Evolutionary conservation across 441 rosid species (phyloP).

Genomic region (Corymbia citriodora): DNA sequence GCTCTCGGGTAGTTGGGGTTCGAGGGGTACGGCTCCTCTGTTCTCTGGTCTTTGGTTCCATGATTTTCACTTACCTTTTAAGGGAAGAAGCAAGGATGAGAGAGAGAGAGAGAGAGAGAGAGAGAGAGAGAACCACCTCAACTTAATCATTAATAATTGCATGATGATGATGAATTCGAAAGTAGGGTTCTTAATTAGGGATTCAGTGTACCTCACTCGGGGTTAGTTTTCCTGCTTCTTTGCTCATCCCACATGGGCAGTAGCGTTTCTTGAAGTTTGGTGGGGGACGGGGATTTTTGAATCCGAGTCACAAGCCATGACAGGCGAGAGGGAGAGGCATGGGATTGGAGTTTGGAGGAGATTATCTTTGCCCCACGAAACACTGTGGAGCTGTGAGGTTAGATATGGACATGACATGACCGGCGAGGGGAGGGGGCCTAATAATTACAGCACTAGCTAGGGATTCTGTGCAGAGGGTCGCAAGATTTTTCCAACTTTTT

Average conservation of each 20-base stretch:
- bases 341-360: neutral
- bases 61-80: constrained; percentile 27
- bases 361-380: neutral
- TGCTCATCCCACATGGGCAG: neutral
- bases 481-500: neutral
- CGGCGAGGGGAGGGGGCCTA: neutral
- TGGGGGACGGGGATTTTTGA: neutral
- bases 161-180: neutral
- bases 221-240: neutral
- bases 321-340: neutral
- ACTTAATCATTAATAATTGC: neutral
- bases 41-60: neutral
- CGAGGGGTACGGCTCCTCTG: neutral
- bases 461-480: neutral
- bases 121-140: neutral
- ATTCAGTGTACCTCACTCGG: neutral
- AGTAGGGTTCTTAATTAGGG: neutral
- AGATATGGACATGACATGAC: neutral
- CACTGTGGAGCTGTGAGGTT: neutral
- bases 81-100: constrained; percentile 16
- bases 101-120: rapidly evolving
- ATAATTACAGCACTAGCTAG: neutral
- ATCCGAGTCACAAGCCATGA: neutral
- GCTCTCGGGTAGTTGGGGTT: neutral
- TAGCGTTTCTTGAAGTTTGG: neutral